Percentiles rank a stretch among this genome's conserved stretches.
Conservation (phyloP, 2,329 filamentous ascomycete genomes). For the Grosmannia serpens region DNA sequence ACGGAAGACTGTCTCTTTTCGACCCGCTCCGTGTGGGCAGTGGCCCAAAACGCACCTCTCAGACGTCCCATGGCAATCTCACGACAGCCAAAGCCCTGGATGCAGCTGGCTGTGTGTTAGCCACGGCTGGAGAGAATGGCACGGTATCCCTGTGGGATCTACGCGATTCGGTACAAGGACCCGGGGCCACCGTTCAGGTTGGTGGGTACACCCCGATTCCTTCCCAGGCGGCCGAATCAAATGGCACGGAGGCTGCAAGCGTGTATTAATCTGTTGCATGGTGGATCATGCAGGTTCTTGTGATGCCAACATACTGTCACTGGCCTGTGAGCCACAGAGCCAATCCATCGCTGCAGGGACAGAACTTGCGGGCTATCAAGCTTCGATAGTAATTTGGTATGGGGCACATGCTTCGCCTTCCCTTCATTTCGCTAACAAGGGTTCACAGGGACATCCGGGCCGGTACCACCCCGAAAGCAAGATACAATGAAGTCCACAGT, state of each 20-base stretch:
- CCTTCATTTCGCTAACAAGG: neutral
- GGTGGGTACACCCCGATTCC: neutral
- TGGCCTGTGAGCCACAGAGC: constrained; percentile 46
- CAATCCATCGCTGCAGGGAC: constrained; percentile 61
- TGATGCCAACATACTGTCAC: constrained; percentile 39
- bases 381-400: constrained; percentile 51
- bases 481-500: constrained; percentile 54
- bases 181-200: constrained; percentile 33
- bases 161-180: constrained; percentile 27
- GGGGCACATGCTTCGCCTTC: constrained; percentile 2
- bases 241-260: too few species aligned
- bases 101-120: constrained; percentile 39
- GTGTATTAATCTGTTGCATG: neutral
- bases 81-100: constrained; percentile 50
- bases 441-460: constrained; percentile 44
- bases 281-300: constrained; percentile 18
- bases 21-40: constrained; percentile 44
- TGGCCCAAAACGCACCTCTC: constrained; percentile 35
- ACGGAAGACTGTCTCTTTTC: constrained; percentile 57
- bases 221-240: neutral
- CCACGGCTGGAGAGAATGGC: constrained; percentile 63
- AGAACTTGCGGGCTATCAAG: constrained; percentile 54
- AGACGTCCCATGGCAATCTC: constrained; percentile 48
- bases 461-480: constrained; percentile 31
- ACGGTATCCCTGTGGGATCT: constrained; percentile 56